Evolutionary conservation across 305 asterid genomes (phyloP).

Genomic region (Fraxinus sp.): DNA sequence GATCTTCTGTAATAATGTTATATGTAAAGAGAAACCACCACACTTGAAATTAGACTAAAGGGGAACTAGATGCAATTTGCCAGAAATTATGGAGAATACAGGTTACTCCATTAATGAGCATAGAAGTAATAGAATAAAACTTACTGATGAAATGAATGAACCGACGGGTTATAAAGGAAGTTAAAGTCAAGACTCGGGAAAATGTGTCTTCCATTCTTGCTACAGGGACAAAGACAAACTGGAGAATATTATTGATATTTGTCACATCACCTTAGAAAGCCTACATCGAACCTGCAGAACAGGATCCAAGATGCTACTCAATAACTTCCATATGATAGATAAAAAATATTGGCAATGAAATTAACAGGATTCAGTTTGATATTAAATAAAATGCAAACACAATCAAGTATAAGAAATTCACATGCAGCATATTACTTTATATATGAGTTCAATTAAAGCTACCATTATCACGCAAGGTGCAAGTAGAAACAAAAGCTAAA

Average conservation of each 20-base stretch:
- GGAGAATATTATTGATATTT: slow-evolving; percentile 24
- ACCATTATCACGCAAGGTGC: slow-evolving; percentile 7
- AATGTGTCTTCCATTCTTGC: slow-evolving; percentile 64
- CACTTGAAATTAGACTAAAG: slow-evolving; percentile 3
- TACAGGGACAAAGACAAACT: slow-evolving; percentile 29
- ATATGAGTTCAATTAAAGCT: neutral
- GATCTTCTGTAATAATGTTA: slow-evolving; percentile 54
- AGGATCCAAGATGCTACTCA: slow-evolving; percentile 3
- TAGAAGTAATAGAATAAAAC: slow-evolving; percentile 22
- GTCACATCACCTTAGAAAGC: slow-evolving; percentile 33
- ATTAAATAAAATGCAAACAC: neutral
- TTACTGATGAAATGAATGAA: slow-evolving; percentile 64
- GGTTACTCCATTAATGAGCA: slow-evolving; percentile 2
- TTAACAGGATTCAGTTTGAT: neutral
- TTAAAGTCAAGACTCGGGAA: slow-evolving; percentile 60
- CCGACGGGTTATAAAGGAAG: slow-evolving; percentile 48
- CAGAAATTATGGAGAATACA: neutral
- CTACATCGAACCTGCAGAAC: slow-evolving; percentile 23
- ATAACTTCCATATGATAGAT: neutral
- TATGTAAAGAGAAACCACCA: slow-evolving; percentile 14
- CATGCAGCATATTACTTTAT: neutral
- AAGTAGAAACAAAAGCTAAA: neutral
- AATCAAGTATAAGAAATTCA: neutral
- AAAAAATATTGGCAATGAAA: neutral
- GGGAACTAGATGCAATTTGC: slow-evolving; percentile 10